A percentile compares a stretch with the other conserved stretches of the same genome.
phyloP scores from a whole-genome alignment of 2,329 filamentous ascomycete genomes.

The Bipolaris zeicola region DNA sequence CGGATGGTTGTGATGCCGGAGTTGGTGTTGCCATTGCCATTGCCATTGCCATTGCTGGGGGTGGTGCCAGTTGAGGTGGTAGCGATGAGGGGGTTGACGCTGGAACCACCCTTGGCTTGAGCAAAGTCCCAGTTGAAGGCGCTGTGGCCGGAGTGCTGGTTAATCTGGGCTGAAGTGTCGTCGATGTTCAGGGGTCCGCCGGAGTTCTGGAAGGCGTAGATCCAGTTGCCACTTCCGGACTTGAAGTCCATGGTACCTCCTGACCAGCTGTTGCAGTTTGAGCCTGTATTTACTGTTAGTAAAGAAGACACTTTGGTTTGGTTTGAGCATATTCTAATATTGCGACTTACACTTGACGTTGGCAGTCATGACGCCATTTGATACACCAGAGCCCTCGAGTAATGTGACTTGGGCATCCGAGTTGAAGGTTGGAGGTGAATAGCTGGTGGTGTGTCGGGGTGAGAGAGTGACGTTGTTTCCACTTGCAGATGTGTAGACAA shows the following conservation, averaged over 20 bases:
- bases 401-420: conserved; percentile 53
- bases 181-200: conserved; percentile 57
- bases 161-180: conserved; percentile 51
- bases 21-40: conserved; percentile 14
- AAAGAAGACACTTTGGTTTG: background rate
- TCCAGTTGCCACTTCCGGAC: conserved; percentile 54
- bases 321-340: background rate
- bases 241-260: conserved; percentile 60
- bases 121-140: conserved; percentile 57
- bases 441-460: conserved; percentile 54
- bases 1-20: conserved; percentile 26
- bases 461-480: conserved; percentile 64
- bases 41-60: conserved; percentile 3
- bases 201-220: conserved; percentile 51
- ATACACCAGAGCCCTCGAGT: conserved; percentile 60
- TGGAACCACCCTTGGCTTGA: conserved; percentile 57
- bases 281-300: conserved; percentile 43
- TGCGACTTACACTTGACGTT: conserved; percentile 59
- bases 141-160: conserved; percentile 51
- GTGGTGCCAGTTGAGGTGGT: conserved; percentile 28
- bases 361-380: conserved; percentile 59
- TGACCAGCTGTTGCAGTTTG: conserved; percentile 60
- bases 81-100: conserved; percentile 51
- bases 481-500: conserved; percentile 60
- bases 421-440: conserved; percentile 52